Conservation (phyloP, 2,329 filamentous ascomycete genomes). For the Xylogone sp. region DNA sequence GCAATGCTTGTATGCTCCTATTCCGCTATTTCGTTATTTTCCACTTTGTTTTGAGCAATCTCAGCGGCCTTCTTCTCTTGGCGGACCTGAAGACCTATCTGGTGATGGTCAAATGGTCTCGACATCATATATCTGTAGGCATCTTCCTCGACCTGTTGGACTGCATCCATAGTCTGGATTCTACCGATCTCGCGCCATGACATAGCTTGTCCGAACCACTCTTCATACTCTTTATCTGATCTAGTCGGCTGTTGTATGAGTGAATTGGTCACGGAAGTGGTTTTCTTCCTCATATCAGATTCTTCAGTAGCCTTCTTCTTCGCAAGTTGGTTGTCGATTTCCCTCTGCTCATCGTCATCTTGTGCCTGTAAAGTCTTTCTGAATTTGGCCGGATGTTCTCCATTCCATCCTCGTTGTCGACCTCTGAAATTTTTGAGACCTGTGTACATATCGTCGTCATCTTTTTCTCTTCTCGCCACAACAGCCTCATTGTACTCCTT, state of each 20-base stretch:
- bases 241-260: background rate
- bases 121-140: background rate
- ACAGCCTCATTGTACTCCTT: background rate
- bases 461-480: background rate
- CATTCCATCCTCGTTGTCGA: constrained; percentile 9
- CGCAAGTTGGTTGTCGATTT: background rate
- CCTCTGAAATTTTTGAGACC: constrained; percentile 8
- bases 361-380: background rate
- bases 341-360: background rate
- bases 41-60: background rate
- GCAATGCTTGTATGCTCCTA: too few species aligned
- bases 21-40: background rate
- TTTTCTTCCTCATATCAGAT: background rate
- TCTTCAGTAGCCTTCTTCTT: background rate
- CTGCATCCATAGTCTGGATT: background rate
- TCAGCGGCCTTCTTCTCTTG: background rate
- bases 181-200: background rate
- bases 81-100: background rate
- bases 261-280: background rate
- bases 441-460: constrained; percentile 5
- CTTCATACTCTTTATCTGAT: background rate
- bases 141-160: background rate
- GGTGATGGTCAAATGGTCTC: background rate
- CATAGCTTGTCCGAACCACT: background rate
- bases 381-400: constrained; percentile 2